These are phyloP conservation scores for Colletotrichum sidae DNA, from an alignment of 2,329 filamentous ascomycete species.

Conservation along the genomic window DNA sequence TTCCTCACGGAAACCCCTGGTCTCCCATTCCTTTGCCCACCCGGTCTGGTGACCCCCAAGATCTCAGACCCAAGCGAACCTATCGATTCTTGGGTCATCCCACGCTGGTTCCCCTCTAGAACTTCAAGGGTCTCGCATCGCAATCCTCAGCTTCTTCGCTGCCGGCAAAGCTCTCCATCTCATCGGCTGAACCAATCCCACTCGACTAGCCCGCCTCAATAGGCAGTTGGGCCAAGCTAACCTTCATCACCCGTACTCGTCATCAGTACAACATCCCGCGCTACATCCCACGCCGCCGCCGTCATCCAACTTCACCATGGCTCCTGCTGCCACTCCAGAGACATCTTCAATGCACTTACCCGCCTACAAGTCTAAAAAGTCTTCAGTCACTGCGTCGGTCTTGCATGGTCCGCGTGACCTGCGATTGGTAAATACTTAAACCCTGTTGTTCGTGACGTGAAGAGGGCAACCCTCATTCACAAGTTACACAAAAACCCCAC, in stretches of 20 bases:
- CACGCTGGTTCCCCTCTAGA: conserved; percentile 32
- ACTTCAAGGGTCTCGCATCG: conserved; percentile 20
- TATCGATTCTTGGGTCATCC: conserved; percentile 36
- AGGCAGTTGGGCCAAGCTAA: conserved; percentile 39
- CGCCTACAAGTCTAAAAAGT: conserved; percentile 53
- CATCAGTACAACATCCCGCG: conserved; percentile 43
- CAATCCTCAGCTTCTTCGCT: conserved; percentile 18
- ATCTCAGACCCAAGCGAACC: conserved; percentile 26
- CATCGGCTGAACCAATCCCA: conserved; percentile 35
- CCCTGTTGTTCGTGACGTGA: conserved; percentile 25
- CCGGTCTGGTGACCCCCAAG: conserved; percentile 23
- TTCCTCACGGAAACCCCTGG: conserved; percentile 40
- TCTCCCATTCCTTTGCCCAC: conserved; percentile 2
- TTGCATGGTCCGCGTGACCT: conserved; percentile 68
- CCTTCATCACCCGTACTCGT: conserved; percentile 29
- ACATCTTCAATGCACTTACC: conserved; percentile 57
- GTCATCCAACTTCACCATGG: conserved; percentile 53
- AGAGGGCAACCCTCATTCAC: conserved; percentile 44
- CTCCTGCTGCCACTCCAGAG: conserved; percentile 61
- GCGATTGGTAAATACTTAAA: conserved; percentile 62
- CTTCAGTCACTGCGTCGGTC: conserved; percentile 64
- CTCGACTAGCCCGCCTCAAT: conserved; percentile 33
- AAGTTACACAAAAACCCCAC: conserved; percentile 47
- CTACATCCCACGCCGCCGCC: conserved; percentile 49
- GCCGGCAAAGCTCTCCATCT: conserved; percentile 23